Conservation (phyloP, 768 basidiomycete species). For the Termitomyces sp. region DNA sequence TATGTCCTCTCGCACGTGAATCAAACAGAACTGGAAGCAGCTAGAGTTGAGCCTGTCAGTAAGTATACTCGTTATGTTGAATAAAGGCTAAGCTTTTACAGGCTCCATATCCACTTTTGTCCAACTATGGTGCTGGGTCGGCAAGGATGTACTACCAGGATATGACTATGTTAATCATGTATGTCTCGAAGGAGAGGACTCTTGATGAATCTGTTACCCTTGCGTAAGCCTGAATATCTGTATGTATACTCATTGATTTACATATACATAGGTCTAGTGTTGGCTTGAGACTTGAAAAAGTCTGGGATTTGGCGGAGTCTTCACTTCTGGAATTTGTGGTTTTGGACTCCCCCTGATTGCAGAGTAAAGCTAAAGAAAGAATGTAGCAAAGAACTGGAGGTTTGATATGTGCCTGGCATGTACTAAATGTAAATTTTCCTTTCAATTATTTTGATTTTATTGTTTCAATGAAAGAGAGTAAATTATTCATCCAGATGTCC, state of each 20-base stretch:
- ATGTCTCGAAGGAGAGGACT: constrained; percentile 39
- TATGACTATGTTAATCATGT: constrained; percentile 35
- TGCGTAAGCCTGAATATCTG: neutral
- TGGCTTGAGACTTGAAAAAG: constrained; percentile 1
- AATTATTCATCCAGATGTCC: no score
- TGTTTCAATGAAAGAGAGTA: no score
- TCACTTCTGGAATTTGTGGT: constrained; percentile 2
- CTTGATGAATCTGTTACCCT: constrained; percentile 27
- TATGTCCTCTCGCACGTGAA: constrained; percentile 1
- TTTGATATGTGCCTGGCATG: no score
- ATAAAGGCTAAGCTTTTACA: constrained; percentile 4
- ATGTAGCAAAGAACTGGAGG: no score
- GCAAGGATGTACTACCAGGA: constrained; percentile 36
- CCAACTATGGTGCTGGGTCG: constrained; percentile 39
- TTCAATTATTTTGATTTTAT: no score
- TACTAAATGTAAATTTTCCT: no score
- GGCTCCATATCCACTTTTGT: constrained; percentile 39
- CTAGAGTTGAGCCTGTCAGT: neutral
- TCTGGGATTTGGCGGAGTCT: constrained; percentile 8
- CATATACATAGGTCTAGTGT: neutral
- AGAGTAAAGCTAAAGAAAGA: neutral
- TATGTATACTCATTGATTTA: neutral
- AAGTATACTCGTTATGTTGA: neutral
- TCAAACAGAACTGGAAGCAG: neutral
- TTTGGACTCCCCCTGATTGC: no score